A percentile compares a stretch with the other conserved stretches of the same genome.
Conservation (phyloP, 1,284 basidiomycete genomes). For the Apiotrichum porosum region DNA sequence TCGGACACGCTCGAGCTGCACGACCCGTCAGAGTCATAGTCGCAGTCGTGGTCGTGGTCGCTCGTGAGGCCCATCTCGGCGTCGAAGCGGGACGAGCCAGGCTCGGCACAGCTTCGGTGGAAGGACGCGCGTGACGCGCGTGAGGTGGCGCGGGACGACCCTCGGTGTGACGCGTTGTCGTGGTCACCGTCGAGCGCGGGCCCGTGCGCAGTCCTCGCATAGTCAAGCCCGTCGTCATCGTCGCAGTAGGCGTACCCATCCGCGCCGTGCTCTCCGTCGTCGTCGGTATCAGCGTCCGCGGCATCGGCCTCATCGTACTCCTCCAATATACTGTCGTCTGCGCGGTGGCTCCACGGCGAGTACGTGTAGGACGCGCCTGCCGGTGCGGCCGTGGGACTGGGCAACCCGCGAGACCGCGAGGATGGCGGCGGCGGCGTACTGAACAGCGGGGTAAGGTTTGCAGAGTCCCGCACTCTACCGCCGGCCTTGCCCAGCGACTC, state of each 20-base stretch:
- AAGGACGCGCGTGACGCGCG: no score
- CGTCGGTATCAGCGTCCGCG: not conserved
- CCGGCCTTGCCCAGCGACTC: not conserved
- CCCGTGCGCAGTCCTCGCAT: no score
- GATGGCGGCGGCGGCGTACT: not conserved
- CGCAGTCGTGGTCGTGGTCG: not conserved
- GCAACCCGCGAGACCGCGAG: not conserved
- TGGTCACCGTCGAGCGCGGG: not conserved
- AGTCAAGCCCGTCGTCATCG: not conserved
- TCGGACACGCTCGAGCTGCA: conserved; percentile 1
- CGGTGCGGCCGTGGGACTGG: not conserved
- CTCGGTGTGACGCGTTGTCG: not conserved
- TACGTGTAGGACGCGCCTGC: not conserved
- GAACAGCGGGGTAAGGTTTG: not conserved
- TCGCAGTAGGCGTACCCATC: not conserved
- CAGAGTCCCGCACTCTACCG: not conserved
- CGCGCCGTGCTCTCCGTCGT: not conserved
- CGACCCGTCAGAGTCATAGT: not conserved
- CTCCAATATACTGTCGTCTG: not conserved
- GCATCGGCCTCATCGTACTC: not conserved
- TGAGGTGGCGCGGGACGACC: not conserved
- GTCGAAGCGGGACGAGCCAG: not conserved
- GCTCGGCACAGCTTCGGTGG: no score
- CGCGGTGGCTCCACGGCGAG: not conserved
- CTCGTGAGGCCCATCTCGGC: not conserved